phyloP scores from a whole-genome alignment of 441 rosid species.

The Sinapis alba region DNA sequence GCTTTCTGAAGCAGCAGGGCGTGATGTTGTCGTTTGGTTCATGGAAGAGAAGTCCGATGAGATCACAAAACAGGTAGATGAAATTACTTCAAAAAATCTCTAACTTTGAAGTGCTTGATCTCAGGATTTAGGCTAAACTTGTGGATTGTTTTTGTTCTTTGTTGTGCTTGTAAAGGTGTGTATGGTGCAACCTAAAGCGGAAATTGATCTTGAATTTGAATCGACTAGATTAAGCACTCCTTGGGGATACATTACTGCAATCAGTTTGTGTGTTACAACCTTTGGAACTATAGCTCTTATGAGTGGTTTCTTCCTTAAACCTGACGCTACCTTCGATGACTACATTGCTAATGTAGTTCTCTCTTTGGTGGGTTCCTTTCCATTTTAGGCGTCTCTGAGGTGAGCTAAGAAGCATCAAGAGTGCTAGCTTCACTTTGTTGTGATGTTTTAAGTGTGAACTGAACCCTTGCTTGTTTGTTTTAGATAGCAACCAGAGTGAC shows the following conservation, averaged over 20 bases:
- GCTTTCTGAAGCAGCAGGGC: constrained; percentile 82
- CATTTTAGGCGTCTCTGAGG: constrained; percentile 92
- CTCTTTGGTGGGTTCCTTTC: constrained; percentile 85
- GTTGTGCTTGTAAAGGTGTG: constrained; percentile 60
- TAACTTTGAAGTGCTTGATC: not conserved
- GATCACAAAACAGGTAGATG: constrained; percentile 79
- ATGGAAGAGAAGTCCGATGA: constrained; percentile 88
- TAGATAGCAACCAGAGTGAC: constrained; percentile 87
- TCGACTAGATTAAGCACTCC: constrained; percentile 80
- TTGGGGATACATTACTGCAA: constrained; percentile 74
- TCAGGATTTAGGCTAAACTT: not conserved
- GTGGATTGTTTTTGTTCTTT: constrained; percentile 17
- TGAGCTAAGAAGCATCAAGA: constrained; percentile 12
- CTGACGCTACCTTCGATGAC: constrained; percentile 80
- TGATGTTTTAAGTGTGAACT: not conserved
- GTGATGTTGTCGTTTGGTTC: constrained; percentile 86
- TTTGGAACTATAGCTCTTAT: constrained; percentile 85
- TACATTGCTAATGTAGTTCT: constrained; percentile 67
- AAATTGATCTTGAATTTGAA: constrained; percentile 81
- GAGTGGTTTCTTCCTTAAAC: constrained; percentile 95
- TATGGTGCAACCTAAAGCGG: constrained; percentile 89
- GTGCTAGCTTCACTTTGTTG: not conserved
- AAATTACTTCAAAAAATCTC: not conserved
- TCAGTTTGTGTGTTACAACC: constrained; percentile 67
- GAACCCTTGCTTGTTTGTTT: constrained; percentile 7